phyloP scores from a whole-genome alignment of 2,329 filamentous ascomycete species.

The Pyricularia sp. region DNA sequence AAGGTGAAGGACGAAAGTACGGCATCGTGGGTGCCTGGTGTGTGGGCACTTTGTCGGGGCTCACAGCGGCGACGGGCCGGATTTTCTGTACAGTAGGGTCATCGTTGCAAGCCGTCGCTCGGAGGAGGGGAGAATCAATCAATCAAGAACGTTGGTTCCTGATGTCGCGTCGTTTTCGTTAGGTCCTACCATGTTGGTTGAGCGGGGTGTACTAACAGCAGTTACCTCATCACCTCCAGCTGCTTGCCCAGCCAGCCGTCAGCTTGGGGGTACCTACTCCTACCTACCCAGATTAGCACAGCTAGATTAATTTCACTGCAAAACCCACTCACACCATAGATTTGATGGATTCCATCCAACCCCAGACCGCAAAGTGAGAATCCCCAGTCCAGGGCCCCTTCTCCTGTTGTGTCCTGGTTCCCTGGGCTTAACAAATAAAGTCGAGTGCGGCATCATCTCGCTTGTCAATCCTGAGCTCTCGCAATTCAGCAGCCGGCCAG shows the following conservation, averaged over 20 bases:
- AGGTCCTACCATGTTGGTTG: neutral
- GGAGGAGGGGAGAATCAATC: neutral
- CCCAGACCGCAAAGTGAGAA: slow-evolving; percentile 1
- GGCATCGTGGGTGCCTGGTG: neutral
- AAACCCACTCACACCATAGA: slow-evolving; percentile 4
- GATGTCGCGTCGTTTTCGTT: neutral
- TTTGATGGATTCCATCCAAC: slow-evolving; percentile 1
- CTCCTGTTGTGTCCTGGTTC: neutral
- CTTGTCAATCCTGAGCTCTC: slow-evolving; percentile 2
- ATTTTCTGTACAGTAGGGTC: neutral
- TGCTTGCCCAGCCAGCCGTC: neutral
- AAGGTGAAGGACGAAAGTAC: neutral
- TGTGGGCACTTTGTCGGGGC: neutral
- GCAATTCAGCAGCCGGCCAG: neutral
- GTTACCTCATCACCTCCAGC: neutral
- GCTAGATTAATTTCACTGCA: slow-evolving; percentile 1
- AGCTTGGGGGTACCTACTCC: neutral
- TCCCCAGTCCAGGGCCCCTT: slow-evolving; percentile 1
- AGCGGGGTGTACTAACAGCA: neutral
- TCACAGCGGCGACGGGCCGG: neutral
- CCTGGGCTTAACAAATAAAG: slow-evolving; percentile 1
- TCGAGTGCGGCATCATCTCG: slow-evolving; percentile 4
- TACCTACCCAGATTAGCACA: neutral
- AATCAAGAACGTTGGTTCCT: neutral
- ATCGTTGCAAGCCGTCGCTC: neutral